Conservation (phyloP, 2,329 filamentous ascomycete genomes). For the Thyridium curvatum region DNA sequence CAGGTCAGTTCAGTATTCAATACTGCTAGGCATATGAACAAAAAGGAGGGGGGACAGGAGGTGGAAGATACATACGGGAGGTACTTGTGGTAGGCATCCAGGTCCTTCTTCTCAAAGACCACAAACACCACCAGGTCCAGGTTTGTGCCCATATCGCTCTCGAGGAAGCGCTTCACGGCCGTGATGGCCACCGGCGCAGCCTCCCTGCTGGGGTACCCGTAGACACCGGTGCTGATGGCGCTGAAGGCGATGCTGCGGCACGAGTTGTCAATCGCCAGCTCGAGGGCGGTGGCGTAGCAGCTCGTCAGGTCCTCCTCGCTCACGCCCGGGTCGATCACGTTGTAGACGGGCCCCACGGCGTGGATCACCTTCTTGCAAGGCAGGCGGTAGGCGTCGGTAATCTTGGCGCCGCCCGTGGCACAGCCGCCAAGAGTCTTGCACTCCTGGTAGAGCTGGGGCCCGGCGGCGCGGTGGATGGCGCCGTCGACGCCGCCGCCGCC, state of each 20-base stretch:
- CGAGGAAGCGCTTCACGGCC: conserved; percentile 49
- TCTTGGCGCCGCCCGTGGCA: conserved; percentile 70
- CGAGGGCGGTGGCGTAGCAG: conserved; percentile 67
- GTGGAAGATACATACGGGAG: conserved; percentile 59
- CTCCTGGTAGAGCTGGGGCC: conserved; percentile 59
- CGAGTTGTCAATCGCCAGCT: conserved; percentile 62
- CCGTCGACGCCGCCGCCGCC: conserved; percentile 90
- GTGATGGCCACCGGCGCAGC: conserved; percentile 69
- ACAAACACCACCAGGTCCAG: conserved; percentile 79
- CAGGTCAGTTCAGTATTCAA: not conserved
- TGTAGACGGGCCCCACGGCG: conserved; percentile 80
- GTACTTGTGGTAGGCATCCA: conserved; percentile 60
- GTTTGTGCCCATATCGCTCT: conserved; percentile 34
- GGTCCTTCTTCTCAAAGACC: conserved; percentile 74
- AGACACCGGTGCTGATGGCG: conserved; percentile 81
- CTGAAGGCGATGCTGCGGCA: conserved; percentile 75
- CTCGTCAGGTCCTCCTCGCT: conserved; percentile 42
- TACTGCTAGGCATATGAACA: no score
- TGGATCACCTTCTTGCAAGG: conserved; percentile 80
- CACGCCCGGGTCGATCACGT: conserved; percentile 26
- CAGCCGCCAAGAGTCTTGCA: conserved; percentile 70
- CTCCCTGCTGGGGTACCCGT: conserved; percentile 71
- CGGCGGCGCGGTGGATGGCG: conserved; percentile 81
- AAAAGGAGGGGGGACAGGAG: not conserved
- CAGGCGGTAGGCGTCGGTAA: conserved; percentile 71